A percentile compares a stretch with the other conserved stretches of the same genome.
phyloP scores from a whole-genome alignment of 225 moss, liverwort and hornwort genomes.

The Asterella californica region DNA sequence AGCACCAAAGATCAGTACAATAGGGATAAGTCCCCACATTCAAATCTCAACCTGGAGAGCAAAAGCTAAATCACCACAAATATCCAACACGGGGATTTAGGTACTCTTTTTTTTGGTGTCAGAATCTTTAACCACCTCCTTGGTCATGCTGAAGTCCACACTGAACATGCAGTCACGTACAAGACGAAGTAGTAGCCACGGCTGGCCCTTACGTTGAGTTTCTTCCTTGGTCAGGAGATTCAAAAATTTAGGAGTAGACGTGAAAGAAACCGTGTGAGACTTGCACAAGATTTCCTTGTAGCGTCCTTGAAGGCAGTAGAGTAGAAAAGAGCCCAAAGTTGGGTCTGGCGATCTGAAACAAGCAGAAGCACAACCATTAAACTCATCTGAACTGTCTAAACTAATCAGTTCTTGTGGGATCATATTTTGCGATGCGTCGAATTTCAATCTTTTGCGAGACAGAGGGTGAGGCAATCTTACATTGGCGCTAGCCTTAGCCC shows the following conservation, averaged over 20 bases:
- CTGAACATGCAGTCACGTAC: neutral
- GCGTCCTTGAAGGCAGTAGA: constrained; percentile 78
- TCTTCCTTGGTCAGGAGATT: constrained; percentile 75
- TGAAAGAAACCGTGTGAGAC: constrained; percentile 59
- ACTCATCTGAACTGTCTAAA: neutral
- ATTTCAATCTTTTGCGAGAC: neutral
- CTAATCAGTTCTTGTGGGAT: neutral
- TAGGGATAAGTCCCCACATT: neutral
- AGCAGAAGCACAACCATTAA: neutral
- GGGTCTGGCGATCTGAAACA: constrained; percentile 52
- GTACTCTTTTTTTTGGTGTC: neutral
- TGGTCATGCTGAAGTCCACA: neutral
- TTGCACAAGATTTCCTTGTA: constrained; percentile 91
- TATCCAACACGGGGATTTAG: neutral
- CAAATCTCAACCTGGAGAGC: neutral
- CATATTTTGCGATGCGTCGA: neutral
- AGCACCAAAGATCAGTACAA: neutral
- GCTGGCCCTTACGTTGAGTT: constrained; percentile 51
- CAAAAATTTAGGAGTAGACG: constrained; percentile 58
- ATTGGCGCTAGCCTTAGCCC: constrained; percentile 70
- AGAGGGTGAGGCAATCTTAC: constrained; percentile 38
- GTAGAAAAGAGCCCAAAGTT: constrained; percentile 61
- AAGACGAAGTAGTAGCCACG: neutral
- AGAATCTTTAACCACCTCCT: no score
- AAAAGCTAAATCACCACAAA: neutral